Base-by-base conservation (phyloP, 2,329 filamentous ascomycete species). In the Colletotrichum shisoi region DNA sequence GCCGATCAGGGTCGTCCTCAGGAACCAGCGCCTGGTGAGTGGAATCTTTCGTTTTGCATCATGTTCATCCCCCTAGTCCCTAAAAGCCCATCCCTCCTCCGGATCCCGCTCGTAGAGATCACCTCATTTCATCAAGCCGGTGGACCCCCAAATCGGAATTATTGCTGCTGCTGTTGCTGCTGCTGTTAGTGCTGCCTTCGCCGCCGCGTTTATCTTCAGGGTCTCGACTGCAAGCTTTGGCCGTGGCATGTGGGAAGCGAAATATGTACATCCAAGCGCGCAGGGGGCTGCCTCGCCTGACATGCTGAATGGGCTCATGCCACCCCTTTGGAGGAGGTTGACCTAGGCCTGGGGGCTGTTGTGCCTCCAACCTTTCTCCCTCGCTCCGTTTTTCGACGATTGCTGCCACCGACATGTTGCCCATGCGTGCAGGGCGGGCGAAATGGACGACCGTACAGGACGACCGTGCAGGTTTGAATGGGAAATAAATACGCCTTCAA, bases 281-380 rank as follows among this genome's bases (percentile, higher is more conserved):
- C 39, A 46, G 51, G 51, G 48, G 46, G 11, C 4, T 21, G n/a
- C 58, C 52, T 46, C 45, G 21, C 37, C 15, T 39, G 39, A 51
- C 31, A 52, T 53, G 45, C 60, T 63, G 31, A 37, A 46, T 46
- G 52, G 58, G 60, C 63, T 63, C 48, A 67, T 63, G 63, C 45
- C 63, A 54, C 45, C 44, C 9, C 27, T 42, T 44, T 37, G 15
- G 37, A 52, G 39, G 37, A 52, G 39, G 37, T 40, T 66, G 15
- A 40, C 17, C 17, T 2, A 34, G 31, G 31, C 31, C 8, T 34
- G 31, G 31, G 31, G 37, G 39, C 49, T 45, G 49, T 21, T 48
- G 13, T 45, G 45, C 42, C 17, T 61, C 21, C 62, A 54, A 54
- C 45, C 45, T 39, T 19, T 17, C 12, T 17, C 52, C n/a, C 17